These are phyloP conservation scores for Remersonia thermophila DNA, from an alignment of 2,329 filamentous ascomycete species.

Conservation along the genomic window DNA sequence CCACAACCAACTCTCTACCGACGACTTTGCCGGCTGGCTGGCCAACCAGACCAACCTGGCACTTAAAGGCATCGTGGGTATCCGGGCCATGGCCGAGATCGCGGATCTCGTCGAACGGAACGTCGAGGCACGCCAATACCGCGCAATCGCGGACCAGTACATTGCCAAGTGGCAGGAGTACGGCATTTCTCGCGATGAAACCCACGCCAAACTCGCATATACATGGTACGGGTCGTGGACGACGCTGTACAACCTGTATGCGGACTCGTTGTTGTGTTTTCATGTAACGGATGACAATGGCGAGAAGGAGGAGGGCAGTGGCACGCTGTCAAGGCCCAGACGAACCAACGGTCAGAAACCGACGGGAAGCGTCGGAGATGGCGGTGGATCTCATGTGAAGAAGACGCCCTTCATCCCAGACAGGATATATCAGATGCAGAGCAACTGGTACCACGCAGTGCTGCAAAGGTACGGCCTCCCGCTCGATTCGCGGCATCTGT, in stretches of 20 bases:
- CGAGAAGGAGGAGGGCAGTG: neutral
- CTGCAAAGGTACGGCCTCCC: constrained; percentile 74
- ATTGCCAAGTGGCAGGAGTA: constrained; percentile 60
- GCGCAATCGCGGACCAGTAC: constrained; percentile 51
- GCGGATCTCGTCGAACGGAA: constrained; percentile 44
- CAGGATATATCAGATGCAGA: constrained; percentile 66
- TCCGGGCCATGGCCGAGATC: constrained; percentile 64
- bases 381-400: constrained; percentile 12
- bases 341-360: constrained; percentile 15
- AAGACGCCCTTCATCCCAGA: constrained; percentile 51
- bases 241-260: constrained; percentile 67
- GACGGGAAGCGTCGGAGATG: constrained; percentile 14
- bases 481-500: constrained; percentile 69
- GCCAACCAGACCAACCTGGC: constrained; percentile 63
- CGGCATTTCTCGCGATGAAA: constrained; percentile 56
- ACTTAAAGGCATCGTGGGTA: constrained; percentile 66
- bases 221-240: constrained; percentile 76
- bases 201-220: constrained; percentile 66
- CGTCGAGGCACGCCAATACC: constrained; percentile 29
- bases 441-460: constrained; percentile 66
- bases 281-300: constrained; percentile 31
- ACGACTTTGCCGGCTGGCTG: constrained; percentile 62
- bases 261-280: constrained; percentile 68
- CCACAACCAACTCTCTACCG: constrained; percentile 57
- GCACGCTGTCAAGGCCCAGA: too few species aligned